phyloP scores from a whole-genome alignment of 495 filamentous ascomycete genomes.

The Aspergillus indologenus region DNA sequence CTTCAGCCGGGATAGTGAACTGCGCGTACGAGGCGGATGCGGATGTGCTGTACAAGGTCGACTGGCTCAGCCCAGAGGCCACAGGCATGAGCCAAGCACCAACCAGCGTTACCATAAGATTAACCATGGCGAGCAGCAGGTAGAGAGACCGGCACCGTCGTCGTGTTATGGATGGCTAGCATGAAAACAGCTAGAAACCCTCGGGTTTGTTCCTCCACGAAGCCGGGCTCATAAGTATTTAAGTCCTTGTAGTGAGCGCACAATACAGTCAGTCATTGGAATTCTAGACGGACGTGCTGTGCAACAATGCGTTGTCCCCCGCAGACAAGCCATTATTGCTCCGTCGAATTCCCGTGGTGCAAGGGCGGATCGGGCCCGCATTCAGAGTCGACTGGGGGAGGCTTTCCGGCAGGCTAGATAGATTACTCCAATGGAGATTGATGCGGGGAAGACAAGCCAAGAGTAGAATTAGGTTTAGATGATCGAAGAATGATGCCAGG shows the following conservation, averaged over 20 bases:
- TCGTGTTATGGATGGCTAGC: conserved; percentile 5
- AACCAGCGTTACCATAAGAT: conserved; percentile 25
- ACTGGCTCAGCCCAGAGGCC: conserved; percentile 27
- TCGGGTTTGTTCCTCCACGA: background rate
- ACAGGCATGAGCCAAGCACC: conserved; percentile 28
- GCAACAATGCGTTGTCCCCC: conserved; percentile 2
- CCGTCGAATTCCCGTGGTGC: conserved; percentile 12
- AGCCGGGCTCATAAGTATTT: conserved; percentile 6
- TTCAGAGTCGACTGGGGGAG: background rate
- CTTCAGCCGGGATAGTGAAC: conserved; percentile 57
- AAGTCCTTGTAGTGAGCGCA: background rate
- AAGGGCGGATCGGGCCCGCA: conserved; percentile 1
- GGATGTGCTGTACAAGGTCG: conserved; percentile 11
- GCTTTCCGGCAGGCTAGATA: background rate
- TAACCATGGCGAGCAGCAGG: conserved; percentile 28
- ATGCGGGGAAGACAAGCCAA: background rate
- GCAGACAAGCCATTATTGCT: background rate
- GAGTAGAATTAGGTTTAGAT: background rate
- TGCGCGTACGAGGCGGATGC: conserved; percentile 24
- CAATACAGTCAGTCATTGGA: background rate
- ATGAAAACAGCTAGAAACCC: background rate
- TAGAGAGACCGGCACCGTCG: conserved; percentile 1
- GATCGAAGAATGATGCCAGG: background rate
- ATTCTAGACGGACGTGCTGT: conserved; percentile 9
- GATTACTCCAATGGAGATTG: too few species aligned